These are phyloP conservation scores for Blastobotrys serpentis DNA, from an alignment of 1,139 yeast species.

Conservation along the genomic window DNA sequence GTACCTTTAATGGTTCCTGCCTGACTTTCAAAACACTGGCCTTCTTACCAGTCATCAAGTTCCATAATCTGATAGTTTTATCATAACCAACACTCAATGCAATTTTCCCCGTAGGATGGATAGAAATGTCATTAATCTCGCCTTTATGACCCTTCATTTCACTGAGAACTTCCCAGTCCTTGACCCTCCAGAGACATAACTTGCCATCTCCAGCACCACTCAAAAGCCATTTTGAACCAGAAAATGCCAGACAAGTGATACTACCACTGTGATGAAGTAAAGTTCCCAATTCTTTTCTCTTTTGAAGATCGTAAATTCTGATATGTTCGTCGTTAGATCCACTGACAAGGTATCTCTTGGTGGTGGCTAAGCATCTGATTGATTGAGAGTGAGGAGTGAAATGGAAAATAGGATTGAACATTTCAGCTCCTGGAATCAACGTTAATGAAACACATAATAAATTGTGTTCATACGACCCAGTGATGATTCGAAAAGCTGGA, in stretches of 20 bases:
- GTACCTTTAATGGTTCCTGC: conserved; percentile 52
- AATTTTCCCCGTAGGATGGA: conserved; percentile 90
- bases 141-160: conserved; percentile 78
- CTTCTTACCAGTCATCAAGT: conserved; percentile 94
- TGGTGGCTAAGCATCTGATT: conserved; percentile 78
- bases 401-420: conserved; percentile 91
- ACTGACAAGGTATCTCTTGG: conserved; percentile 82
- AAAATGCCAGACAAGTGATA: conserved; percentile 72
- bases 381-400: conserved; percentile 92
- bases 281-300: conserved; percentile 91
- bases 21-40: conserved; percentile 80
- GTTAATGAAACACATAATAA: conserved; percentile 77
- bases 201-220: conserved; percentile 92
- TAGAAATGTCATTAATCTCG: conserved; percentile 71
- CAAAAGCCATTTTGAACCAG: conserved; percentile 70
- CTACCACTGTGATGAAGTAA: conserved; percentile 88
- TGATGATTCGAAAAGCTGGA: conserved; percentile 64
- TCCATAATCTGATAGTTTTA: conserved; percentile 84
- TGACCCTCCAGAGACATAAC: conserved; percentile 89
- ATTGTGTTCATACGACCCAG: conserved; percentile 95
- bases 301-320: conserved; percentile 88
- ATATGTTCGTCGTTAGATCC: conserved; percentile 98
- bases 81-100: conserved; percentile 89
- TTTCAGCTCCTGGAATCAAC: conserved; percentile 48
- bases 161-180: conserved; percentile 94